These are phyloP conservation scores for Cladobotryum mycophilum DNA, from an alignment of 2,329 filamentous ascomycete genomes.

Conservation along the genomic window DNA sequence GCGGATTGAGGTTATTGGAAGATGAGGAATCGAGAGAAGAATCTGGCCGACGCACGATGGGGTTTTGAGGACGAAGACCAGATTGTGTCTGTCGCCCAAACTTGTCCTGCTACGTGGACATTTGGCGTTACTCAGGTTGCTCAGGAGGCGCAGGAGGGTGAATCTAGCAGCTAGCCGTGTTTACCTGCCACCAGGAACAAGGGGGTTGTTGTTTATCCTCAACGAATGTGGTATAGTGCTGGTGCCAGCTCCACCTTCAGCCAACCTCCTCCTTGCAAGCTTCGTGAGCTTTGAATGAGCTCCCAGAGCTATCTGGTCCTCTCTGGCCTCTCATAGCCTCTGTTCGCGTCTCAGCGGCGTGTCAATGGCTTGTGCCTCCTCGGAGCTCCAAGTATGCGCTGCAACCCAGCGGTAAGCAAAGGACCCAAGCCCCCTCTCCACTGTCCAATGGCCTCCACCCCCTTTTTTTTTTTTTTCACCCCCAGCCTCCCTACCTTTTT, in stretches of 20 bases:
- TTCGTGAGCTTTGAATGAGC: conserved; percentile 9
- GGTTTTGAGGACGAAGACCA: conserved; percentile 35
- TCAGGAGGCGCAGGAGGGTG: conserved; percentile 16
- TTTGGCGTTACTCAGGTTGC: conserved; percentile 3
- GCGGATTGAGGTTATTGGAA: conserved; percentile 35
- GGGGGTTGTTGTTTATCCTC: conserved; percentile 21
- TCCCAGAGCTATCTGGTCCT: conserved; percentile 2
- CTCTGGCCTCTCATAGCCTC: neutral
- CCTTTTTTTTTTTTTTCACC: neutral
- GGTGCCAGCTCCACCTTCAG: conserved; percentile 14
- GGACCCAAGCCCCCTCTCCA: conserved; percentile 1
- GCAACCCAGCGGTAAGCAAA: conserved; percentile 13
- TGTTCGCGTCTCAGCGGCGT: conserved; percentile 10
- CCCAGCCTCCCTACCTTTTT: neutral
- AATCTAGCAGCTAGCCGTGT: conserved; percentile 18
- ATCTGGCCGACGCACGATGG: conserved; percentile 27
- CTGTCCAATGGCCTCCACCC: neutral
- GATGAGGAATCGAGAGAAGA: conserved; percentile 21
- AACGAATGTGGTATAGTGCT: conserved; percentile 19
- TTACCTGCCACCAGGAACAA: conserved; percentile 13
- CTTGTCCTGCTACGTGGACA: neutral
- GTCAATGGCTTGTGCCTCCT: conserved; percentile 6
- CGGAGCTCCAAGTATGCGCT: conserved; percentile 2
- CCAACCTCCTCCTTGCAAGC: conserved; percentile 13
- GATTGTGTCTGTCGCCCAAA: conserved; percentile 15